Conservation (phyloP, 1,139 yeast genomes). For the Candida frijolesensis region DNA sequence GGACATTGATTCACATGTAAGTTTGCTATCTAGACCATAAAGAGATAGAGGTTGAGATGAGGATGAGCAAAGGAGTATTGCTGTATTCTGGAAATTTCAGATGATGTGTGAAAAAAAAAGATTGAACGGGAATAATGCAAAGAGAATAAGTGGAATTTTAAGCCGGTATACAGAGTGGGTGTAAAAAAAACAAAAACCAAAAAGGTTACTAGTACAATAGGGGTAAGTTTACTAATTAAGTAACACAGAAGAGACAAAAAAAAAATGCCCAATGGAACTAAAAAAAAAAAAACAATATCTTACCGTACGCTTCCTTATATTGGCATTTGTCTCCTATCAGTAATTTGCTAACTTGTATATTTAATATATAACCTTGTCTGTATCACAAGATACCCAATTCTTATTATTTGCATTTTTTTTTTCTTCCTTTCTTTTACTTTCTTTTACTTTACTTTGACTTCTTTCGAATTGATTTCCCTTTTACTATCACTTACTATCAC, state of each 20-base stretch:
- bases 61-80: no score
- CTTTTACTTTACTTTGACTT: neutral
- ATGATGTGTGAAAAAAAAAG: neutral
- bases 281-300: no score
- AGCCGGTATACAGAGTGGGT: neutral
- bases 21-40: no score
- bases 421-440: neutral
- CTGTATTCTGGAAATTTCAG: neutral
- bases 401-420: neutral
- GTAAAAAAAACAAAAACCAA: no score
- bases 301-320: neutral
- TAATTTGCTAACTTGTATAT: no score
- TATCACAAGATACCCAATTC: constrained; percentile 5
- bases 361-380: neutral
- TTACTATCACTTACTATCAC: no score
- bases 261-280: neutral
- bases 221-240: neutral
- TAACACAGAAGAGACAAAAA: neutral
- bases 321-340: no score
- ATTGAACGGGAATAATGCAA: neutral
- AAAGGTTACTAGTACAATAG: neutral
- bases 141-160: neutral
- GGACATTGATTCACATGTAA: neutral
- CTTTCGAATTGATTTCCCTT: neutral
- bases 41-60: no score